These are phyloP conservation scores for Colletotrichum lupini DNA, from an alignment of 2,329 filamentous ascomycete species.

Conservation along the genomic window DNA sequence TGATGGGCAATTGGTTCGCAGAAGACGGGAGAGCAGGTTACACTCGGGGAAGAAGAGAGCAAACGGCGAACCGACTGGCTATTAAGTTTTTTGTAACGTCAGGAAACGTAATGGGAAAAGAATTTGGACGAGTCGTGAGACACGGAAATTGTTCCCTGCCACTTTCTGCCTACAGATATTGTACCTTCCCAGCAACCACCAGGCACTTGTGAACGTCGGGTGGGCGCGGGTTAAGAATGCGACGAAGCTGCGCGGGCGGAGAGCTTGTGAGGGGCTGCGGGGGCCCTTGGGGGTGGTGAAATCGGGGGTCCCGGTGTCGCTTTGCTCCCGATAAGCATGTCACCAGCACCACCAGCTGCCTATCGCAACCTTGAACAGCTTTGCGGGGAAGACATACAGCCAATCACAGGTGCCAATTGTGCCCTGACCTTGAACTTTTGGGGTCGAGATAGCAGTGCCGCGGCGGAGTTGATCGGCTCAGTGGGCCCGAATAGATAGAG, in stretches of 20 bases:
- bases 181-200: not conserved
- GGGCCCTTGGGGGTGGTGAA: not conserved
- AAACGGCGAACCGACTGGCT: slow-evolving; percentile 12
- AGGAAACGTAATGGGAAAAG: not conserved
- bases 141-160: slow-evolving; percentile 13
- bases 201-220: slow-evolving; percentile 13
- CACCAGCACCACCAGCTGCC: not conserved
- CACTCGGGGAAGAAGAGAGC: not conserved
- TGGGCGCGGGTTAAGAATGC: slow-evolving; percentile 31
- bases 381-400: slow-evolving; percentile 20
- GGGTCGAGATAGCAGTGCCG: not conserved
- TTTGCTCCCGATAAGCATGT: slow-evolving; percentile 4
- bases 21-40: not conserved
- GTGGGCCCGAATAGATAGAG: slow-evolving; percentile 3
- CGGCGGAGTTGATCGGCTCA: slow-evolving; percentile 10
- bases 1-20: not conserved
- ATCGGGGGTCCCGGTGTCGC: not conserved
- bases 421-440: not conserved
- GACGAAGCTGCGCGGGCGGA: not conserved
- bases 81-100: slow-evolving; percentile 17
- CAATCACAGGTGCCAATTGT: slow-evolving; percentile 25
- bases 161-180: too few relatives aligned
- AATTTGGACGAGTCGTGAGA: slow-evolving; percentile 24
- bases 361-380: slow-evolving; percentile 9
- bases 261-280: slow-evolving; percentile 32